A percentile compares a stretch with the other conserved stretches of the same genome.
These are phyloP conservation scores for Trypanosoma conorhini DNA, from an alignment of 208 protist genomes.

Conservation along the genomic window DNA sequence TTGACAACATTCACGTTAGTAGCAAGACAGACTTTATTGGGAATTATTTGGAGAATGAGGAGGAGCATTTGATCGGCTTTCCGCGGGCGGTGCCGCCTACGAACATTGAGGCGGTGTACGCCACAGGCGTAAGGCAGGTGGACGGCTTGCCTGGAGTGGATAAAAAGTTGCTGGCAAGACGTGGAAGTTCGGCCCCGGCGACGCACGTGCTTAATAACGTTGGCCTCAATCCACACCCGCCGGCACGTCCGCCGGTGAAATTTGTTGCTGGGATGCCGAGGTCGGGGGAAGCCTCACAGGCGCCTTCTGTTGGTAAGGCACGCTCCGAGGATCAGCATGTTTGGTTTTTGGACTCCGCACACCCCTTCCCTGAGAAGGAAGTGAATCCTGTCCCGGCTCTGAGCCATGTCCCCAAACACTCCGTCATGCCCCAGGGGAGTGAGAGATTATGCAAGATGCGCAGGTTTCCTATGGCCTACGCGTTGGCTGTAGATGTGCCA, in stretches of 20 bases:
- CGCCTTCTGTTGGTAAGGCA: background rate
- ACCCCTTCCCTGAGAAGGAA: background rate
- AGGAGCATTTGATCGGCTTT: background rate
- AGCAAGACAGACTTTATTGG: background rate
- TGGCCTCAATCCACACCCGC: background rate
- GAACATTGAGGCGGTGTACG: background rate
- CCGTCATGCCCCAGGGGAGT: background rate
- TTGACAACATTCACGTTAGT: constrained; percentile 33
- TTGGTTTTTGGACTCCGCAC: background rate
- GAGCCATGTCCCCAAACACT: background rate
- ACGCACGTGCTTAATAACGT: background rate
- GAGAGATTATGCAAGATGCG: background rate
- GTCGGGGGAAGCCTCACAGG: background rate
- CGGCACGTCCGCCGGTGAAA: background rate
- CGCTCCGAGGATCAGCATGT: background rate
- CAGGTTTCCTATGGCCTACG: constrained; percentile 1
- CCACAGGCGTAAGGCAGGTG: background rate
- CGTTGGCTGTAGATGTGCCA: background rate
- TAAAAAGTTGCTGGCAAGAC: background rate
- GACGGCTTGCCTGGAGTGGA: background rate
- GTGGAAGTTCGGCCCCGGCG: background rate
- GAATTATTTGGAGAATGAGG: background rate
- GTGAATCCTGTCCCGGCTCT: background rate
- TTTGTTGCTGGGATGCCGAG: background rate
- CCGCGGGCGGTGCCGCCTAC: background rate